Base-by-base conservation (phyloP, 257 asterid genomes). In the Capsicum baccatum region DNA sequence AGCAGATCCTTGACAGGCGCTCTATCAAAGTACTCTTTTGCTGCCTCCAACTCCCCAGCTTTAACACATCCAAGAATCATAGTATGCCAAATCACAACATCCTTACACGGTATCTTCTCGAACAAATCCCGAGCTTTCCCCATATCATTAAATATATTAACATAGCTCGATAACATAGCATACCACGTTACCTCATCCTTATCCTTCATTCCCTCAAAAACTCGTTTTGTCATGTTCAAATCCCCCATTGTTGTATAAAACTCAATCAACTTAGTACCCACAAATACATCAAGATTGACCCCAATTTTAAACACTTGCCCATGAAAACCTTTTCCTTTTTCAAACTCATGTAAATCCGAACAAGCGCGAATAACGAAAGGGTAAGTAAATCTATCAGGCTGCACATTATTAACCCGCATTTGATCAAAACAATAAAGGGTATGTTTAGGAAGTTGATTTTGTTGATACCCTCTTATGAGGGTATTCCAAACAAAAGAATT, bases 401-500 rank as follows among this genome's bases (percentile, higher is more conserved):
- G 44, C 2, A 44, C 81, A 56, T 42, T 8, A 13, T 66, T 47
- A 5, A 9, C 84, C 54, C 70, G 79, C 87, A 84, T 84, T 26
- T 44, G 54, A 14, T 62, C 11, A 2, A 79, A 84, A 60, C 67
- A 84, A 15, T 52, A 66, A 66, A 84, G 84, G 13, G 87, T 42
- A 0, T 42, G 0, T 14, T 5, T 26, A 13, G 84, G 73, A 3
- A 37, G 1, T 7, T 56, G 73, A 37, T 84, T 84, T 11, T 79
- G 87, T 48, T 84, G 87, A 69, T 64, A 84, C 7, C 87, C 87
- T 26, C 87, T 69, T 15, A 84, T 84, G 17, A 84, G 60, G 37
- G 87, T 84, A n/a, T 84, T 84, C 87, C 87, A 84, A 0, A 79
- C 87, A 64, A 84, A 84, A 10, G 87, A 84, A 76, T 79, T 84